Conservation (phyloP, 78 protist species). For the Diacronema lutheri region DNA sequence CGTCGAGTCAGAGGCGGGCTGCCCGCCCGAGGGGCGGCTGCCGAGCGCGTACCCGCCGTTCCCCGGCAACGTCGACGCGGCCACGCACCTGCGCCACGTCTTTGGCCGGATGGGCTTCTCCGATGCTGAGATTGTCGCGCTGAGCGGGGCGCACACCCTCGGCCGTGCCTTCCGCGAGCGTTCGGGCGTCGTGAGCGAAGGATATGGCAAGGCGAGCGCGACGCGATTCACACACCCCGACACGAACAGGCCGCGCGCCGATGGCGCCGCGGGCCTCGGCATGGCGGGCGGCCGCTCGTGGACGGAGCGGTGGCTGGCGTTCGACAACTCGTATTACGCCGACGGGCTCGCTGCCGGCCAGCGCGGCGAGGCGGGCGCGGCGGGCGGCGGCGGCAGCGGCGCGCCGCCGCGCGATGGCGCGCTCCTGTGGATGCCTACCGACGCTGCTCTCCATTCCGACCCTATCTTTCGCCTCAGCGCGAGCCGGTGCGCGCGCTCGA, state of each 20-base stretch:
- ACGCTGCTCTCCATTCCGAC: not conserved
- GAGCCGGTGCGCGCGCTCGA: too few relatives aligned
- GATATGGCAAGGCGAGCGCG: not conserved
- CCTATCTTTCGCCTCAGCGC: too few relatives aligned
- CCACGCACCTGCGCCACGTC: not conserved
- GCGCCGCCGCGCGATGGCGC: not conserved
- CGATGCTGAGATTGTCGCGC: constrained; percentile 42
- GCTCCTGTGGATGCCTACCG: not conserved
- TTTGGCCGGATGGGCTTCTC: constrained; percentile 33
- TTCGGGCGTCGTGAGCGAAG: not conserved
- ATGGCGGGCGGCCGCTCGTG: not conserved
- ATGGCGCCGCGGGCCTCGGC: not conserved
- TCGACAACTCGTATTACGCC: constrained; percentile 29
- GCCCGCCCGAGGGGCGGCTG: constrained; percentile 19
- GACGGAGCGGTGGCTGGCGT: not conserved
- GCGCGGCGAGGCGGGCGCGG: too few relatives aligned
- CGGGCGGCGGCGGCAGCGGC: too few relatives aligned
- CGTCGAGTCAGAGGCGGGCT: not conserved
- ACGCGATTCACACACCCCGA: not conserved
- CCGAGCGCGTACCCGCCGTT: constrained; percentile 1
- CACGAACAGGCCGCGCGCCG: not conserved
- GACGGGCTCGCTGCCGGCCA: too few relatives aligned
- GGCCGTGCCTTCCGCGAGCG: not conserved
- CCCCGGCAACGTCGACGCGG: not conserved
- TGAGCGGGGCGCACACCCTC: constrained; percentile 36